Evolutionary conservation across 441 rosid species (phyloP), one percentile per base, ranked within the genome.

Genomic region (Sinapis alba): DNA sequence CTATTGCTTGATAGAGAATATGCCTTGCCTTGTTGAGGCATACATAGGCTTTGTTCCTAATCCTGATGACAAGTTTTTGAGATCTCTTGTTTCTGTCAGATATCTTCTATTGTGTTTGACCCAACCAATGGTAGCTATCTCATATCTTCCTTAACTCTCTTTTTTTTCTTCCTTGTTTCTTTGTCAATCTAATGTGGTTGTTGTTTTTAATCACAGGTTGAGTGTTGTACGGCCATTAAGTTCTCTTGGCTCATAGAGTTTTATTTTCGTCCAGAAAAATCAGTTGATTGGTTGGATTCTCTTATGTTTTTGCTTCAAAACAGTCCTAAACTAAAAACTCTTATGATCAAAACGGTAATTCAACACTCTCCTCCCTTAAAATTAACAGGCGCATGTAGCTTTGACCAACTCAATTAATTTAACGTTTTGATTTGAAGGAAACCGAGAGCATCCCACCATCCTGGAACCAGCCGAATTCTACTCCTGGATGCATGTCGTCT

Each of bases 401-500:
- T 57, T 16, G 13, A 15, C 43, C 34, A 5, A 36, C 13, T 41
- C 10, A 16, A 15, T 0, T 5, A 45, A 23, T 10, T 36, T 32
- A 9, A 68, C 4, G 51, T 43, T 13, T 13, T 43, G 7, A 43
- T 13, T 41, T 41, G 7, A 18, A 43, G 51, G 51, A n/a, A n/a
- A 2, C 51, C 19, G 19, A 13, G 51, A 15, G 53, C 2, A 1
- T 6, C 9, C 51, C 5, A 50, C 12, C 4, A 8, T 30, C 68
- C 0, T 62, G 75, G 75, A 71, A 71, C 6, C 36, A 71, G 18
- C 61, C 68, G 6, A 50, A 30, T 50, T 21, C 61, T 50, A 32
- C 10, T 71, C 62, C 75, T 5, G 23, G 0, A 61, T 71, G 61
- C 60, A 1, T 71, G 60, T 71, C 8, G 1, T 27, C 32, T 43